Conservation (phyloP, 75 land plant genomes). For the Gnetum montanum region DNA sequence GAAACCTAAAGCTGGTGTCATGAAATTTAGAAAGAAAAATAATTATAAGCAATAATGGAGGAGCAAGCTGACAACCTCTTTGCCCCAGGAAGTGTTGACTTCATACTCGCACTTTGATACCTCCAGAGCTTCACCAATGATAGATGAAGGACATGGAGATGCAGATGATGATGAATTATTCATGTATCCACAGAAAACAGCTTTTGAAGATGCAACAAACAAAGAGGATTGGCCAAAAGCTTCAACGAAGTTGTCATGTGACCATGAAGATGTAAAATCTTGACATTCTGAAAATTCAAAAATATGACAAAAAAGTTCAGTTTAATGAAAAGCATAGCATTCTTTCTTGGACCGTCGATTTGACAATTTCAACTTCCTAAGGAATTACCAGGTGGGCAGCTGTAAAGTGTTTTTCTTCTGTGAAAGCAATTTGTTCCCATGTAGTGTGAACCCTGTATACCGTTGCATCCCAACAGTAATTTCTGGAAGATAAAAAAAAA, state of each 20-base stretch:
- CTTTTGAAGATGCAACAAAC: slow-evolving; percentile 8
- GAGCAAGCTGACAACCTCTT: slow-evolving; percentile 7
- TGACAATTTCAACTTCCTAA: neutral
- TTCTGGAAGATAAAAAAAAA: neutral
- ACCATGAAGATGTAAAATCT: neutral
- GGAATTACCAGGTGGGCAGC: slow-evolving; percentile 6
- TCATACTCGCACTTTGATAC: slow-evolving; percentile 22
- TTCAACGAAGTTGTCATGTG: neutral
- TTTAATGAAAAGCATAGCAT: too few species aligned
- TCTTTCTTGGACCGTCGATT: too few species aligned
- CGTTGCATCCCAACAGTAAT: slow-evolving; percentile 8
- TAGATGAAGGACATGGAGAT: neutral
- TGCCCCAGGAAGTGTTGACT: slow-evolving; percentile 19
- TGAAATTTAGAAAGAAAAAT: neutral
- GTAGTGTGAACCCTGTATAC: slow-evolving; percentile 24
- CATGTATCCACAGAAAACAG: too few species aligned
- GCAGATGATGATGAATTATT: neutral
- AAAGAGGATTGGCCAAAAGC: slow-evolving; percentile 12
- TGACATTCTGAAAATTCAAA: neutral
- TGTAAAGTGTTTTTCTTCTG: slow-evolving; percentile 29
- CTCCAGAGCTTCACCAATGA: slow-evolving; percentile 10
- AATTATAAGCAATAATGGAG: neutral
- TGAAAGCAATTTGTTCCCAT: slow-evolving; percentile 30
- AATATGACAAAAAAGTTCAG: neutral
- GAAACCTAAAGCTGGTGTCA: neutral